These are phyloP conservation scores for Beauveria asiatica DNA, from an alignment of 2,329 filamentous ascomycete species.

Conservation along the genomic window DNA sequence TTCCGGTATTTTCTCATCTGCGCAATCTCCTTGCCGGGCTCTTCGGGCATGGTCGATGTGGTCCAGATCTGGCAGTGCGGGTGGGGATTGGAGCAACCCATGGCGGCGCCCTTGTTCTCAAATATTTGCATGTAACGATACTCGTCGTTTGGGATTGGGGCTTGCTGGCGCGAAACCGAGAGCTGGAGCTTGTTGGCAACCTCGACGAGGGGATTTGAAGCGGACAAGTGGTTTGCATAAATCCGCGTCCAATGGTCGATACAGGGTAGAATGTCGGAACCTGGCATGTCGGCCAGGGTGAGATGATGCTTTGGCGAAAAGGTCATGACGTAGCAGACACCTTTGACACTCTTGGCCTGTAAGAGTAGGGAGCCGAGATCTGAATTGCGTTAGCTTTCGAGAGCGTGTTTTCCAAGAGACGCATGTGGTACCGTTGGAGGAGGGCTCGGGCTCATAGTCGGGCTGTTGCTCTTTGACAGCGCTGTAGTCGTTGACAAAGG, in stretches of 20 bases:
- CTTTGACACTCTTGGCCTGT: constrained; percentile 76
- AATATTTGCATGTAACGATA: constrained; percentile 99
- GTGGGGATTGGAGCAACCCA: constrained; percentile 98
- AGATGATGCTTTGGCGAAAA: constrained; percentile 87
- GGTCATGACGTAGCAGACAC: constrained; percentile 93
- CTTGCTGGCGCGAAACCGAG: constrained; percentile 27
- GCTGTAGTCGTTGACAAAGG: constrained; percentile 96
- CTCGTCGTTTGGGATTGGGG: constrained; percentile 55
- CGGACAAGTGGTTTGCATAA: constrained; percentile 72
- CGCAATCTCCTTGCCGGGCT: constrained; percentile 69
- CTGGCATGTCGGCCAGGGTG: constrained; percentile 82
- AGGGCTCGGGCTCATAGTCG: constrained; percentile 51
- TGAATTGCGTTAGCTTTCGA: constrained; percentile 23
- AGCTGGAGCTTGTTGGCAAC: constrained; percentile 32
- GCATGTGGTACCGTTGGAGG: constrained; percentile 25
- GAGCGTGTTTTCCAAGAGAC: background rate
- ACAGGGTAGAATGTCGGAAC: constrained; percentile 68
- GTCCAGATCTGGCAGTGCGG: constrained; percentile 97
- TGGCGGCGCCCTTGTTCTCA: constrained; percentile 94
- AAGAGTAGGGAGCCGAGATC: constrained; percentile 70
- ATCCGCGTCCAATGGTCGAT: constrained; percentile 88
- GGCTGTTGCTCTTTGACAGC: constrained; percentile 91
- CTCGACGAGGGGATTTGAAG: constrained; percentile 53
- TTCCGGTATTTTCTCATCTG: constrained; percentile 71
- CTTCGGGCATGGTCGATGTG: constrained; percentile 82